Conservation (phyloP, 2,329 filamentous ascomycete species). For the Trichoderma arundinaceum region DNA sequence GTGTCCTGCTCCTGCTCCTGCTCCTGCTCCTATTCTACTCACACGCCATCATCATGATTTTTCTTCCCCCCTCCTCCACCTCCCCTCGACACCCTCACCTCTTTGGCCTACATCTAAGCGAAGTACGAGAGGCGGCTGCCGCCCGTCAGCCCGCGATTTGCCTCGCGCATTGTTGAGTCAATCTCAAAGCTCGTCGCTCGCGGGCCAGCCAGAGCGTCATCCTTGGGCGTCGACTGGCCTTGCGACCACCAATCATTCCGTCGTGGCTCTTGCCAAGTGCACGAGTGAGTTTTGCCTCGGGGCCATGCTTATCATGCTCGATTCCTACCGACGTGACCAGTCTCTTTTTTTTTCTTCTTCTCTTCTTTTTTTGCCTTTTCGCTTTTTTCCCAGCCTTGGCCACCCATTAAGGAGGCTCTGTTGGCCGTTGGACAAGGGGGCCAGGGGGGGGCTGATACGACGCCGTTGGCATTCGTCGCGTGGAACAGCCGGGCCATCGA, state of each 20-base stretch:
- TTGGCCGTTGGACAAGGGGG: constrained; percentile 22
- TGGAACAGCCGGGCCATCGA: constrained; percentile 27
- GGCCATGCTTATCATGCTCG: not conserved
- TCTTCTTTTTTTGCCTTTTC: not conserved
- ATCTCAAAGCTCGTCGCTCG: not conserved
- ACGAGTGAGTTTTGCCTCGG: constrained; percentile 18
- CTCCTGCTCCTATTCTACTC: not conserved
- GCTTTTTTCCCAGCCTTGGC: not conserved
- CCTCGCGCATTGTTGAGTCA: constrained; percentile 11
- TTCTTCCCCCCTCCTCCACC: not conserved
- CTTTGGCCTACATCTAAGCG: constrained; percentile 1
- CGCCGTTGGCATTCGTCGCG: constrained; percentile 29
- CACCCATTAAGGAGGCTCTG: constrained; percentile 21
- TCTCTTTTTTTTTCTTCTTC: not conserved
- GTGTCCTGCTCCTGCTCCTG: too few species aligned
- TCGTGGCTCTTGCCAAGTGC: constrained; percentile 6
- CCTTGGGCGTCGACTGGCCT: constrained; percentile 15
- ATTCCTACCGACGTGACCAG: constrained; percentile 5
- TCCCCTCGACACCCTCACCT: constrained; percentile 7
- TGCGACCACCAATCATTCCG: constrained; percentile 15
- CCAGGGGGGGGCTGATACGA: constrained; percentile 19
- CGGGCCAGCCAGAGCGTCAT: constrained; percentile 4
- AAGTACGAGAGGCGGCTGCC: constrained; percentile 12
- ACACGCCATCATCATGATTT: constrained; percentile 11
- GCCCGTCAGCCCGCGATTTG: constrained; percentile 13